A percentile compares a stretch with the other conserved stretches of the same genome.
phyloP scores from a whole-genome alignment of 2,329 filamentous ascomycete genomes.

The Colletotrichum phormii region DNA sequence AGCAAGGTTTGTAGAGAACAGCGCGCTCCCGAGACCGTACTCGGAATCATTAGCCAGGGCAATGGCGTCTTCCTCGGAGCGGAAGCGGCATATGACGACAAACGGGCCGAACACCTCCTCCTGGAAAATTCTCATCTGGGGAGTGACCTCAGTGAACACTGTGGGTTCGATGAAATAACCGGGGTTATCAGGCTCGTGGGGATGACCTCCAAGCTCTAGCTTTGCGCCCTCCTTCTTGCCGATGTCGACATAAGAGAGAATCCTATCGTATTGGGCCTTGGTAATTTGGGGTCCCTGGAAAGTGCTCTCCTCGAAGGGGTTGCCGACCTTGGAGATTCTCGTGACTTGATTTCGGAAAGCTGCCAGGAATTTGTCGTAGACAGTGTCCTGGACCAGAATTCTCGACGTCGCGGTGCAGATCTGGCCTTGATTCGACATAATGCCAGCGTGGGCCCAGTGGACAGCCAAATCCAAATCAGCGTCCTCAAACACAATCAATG shows the following conservation, averaged over 20 bases:
- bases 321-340: conserved; percentile 68
- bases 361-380: conserved; percentile 71
- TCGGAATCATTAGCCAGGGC: conserved; percentile 55
- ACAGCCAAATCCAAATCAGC: conserved; percentile 73
- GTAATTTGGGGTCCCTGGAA: conserved; percentile 78
- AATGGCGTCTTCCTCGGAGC: conserved; percentile 47
- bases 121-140: conserved; percentile 42
- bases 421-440: conserved; percentile 69
- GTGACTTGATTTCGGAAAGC: conserved; percentile 69
- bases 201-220: conserved; percentile 56
- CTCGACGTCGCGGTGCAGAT: conserved; percentile 70
- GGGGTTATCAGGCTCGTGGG: conserved; percentile 58
- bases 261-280: conserved; percentile 71
- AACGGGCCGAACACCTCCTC: conserved; percentile 49
- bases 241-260: conserved; percentile 74
- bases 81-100: conserved; percentile 43
- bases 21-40: conserved; percentile 66
- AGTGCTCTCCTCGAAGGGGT: conserved; percentile 72
- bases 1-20: conserved; percentile 67
- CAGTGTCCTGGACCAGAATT: conserved; percentile 67
- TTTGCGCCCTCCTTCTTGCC: conserved; percentile 72
- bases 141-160: conserved; percentile 43
- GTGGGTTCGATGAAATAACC: conserved; percentile 46
- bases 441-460: conserved; percentile 57
- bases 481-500: conserved; percentile 70